phyloP scores from a whole-genome alignment of 2,329 filamentous ascomycete species.

The Neonectria neomacrospora region DNA sequence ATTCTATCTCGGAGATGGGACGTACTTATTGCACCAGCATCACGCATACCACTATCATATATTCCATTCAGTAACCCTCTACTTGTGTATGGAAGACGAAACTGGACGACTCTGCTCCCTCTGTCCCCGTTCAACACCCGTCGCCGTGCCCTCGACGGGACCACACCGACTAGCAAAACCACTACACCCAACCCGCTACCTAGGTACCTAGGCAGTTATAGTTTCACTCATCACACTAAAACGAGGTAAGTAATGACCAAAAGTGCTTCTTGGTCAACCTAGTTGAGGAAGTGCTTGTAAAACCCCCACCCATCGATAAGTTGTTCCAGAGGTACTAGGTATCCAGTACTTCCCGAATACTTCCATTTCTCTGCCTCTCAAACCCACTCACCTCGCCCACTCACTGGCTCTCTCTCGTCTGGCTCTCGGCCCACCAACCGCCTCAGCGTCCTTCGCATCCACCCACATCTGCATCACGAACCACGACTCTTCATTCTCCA shows the following conservation, averaged over 20 bases:
- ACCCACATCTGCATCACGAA: slow-evolving; percentile 29
- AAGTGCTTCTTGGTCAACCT: not conserved
- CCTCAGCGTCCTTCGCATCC: slow-evolving; percentile 32
- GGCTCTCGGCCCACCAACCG: slow-evolving; percentile 38
- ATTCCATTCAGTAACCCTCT: too few species aligned
- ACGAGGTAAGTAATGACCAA: not conserved
- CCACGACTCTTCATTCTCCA: slow-evolving; percentile 32
- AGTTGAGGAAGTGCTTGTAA: not conserved
- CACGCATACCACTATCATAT: too few species aligned
- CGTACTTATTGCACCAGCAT: too few species aligned
- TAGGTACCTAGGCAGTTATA: too few species aligned
- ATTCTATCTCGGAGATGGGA: too few species aligned
- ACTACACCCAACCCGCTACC: not conserved
- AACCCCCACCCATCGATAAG: not conserved
- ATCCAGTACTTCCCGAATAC: not conserved
- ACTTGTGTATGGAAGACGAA: too few species aligned
- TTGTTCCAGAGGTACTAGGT: not conserved
- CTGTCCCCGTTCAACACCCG: not conserved
- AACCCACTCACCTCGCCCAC: not conserved
- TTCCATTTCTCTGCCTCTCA: not conserved
- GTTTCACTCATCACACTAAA: not conserved
- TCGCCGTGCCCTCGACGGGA: not conserved
- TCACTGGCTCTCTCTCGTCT: not conserved
- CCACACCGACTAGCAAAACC: slow-evolving; percentile 1
- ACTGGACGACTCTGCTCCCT: not conserved